These are phyloP conservation scores for Gossypium armourianum DNA, from an alignment of 441 rosid species.

Conservation along the genomic window DNA sequence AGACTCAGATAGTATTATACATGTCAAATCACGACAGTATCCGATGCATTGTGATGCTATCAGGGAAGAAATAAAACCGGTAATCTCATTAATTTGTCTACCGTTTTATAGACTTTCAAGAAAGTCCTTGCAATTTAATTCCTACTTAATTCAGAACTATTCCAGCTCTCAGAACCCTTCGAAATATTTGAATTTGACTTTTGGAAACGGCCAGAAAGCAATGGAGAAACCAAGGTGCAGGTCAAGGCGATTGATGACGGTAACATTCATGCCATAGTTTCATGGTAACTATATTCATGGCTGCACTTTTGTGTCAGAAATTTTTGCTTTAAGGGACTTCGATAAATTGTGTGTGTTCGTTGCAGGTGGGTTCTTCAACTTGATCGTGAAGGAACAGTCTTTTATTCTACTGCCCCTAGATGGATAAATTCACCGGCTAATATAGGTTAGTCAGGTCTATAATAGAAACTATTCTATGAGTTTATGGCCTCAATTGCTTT, in stretches of 20 bases:
- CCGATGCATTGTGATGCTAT: conserved; percentile 77
- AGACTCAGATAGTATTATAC: conserved; percentile 40
- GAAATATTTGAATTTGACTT: conserved; percentile 83
- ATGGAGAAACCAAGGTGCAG: conserved; percentile 41
- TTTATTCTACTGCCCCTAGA: conserved; percentile 77
- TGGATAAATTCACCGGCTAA: conserved; percentile 49
- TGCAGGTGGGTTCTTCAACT: conserved; percentile 92
- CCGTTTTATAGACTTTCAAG: conserved; percentile 9
- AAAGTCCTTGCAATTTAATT: conserved; percentile 23
- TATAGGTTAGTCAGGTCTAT: conserved; percentile 24
- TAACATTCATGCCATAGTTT: conserved; percentile 63
- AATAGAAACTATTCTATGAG: background rate
- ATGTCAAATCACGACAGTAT: conserved; percentile 52
- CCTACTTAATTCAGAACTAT: conserved; percentile 36
- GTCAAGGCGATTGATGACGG: conserved; percentile 52
- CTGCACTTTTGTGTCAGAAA: background rate
- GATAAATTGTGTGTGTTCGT: conserved; percentile 2
- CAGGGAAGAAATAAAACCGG: conserved; percentile 59
- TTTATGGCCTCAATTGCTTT: conserved; percentile 10
- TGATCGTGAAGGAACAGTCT: conserved; percentile 67
- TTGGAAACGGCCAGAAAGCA: conserved; percentile 78
- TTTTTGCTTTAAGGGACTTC: background rate
- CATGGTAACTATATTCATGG: conserved; percentile 45
- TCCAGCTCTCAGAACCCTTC: conserved; percentile 89
- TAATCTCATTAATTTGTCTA: conserved; percentile 24